phyloP scores from a whole-genome alignment of 2,329 filamentous ascomycete species.

The Emergomyces africanus region DNA sequence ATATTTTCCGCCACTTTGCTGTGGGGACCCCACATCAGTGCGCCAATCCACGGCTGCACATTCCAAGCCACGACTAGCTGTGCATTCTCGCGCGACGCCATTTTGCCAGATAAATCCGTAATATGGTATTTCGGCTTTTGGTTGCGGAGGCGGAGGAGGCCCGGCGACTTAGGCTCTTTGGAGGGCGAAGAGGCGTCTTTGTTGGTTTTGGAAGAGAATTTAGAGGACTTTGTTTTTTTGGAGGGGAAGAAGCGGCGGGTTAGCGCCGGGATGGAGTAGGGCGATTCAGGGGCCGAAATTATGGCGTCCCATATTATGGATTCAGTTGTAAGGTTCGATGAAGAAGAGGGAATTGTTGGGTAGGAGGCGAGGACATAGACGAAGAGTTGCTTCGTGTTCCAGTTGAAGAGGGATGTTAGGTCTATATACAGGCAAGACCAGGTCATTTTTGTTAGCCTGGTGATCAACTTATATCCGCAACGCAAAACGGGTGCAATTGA shows the following conservation, averaged over 20 bases:
- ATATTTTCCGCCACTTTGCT: constrained; percentile 16
- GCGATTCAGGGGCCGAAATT: constrained; percentile 52
- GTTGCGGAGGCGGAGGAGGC: constrained; percentile 63
- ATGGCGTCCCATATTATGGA: constrained; percentile 48
- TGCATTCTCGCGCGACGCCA: constrained; percentile 62
- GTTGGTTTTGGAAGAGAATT: constrained; percentile 12
- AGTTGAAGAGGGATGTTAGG: constrained; percentile 84
- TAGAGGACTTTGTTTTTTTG: constrained; percentile 1
- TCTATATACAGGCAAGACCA: constrained; percentile 36
- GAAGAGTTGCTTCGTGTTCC: constrained; percentile 99
- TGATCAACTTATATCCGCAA: background rate
- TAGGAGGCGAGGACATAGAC: constrained; percentile 82
- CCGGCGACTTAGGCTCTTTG: constrained; percentile 27
- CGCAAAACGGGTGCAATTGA: background rate
- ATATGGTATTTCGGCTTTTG: constrained; percentile 96
- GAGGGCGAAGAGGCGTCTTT: constrained; percentile 6
- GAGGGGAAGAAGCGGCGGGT: constrained; percentile 24
- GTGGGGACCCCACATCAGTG: constrained; percentile 64
- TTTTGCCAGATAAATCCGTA: constrained; percentile 69
- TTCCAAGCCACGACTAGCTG: constrained; percentile 82
- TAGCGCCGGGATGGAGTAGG: constrained; percentile 28
- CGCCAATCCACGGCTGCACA: constrained; percentile 91
- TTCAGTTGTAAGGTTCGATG: constrained; percentile 27
- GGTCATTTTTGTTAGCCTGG: background rate
- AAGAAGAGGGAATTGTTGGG: constrained; percentile 30